A percentile compares a stretch with the other conserved stretches of the same genome.
These are phyloP conservation scores for Fagopyrum esculentum DNA, from an alignment of 148 eudicot genomes.

Conservation along the genomic window DNA sequence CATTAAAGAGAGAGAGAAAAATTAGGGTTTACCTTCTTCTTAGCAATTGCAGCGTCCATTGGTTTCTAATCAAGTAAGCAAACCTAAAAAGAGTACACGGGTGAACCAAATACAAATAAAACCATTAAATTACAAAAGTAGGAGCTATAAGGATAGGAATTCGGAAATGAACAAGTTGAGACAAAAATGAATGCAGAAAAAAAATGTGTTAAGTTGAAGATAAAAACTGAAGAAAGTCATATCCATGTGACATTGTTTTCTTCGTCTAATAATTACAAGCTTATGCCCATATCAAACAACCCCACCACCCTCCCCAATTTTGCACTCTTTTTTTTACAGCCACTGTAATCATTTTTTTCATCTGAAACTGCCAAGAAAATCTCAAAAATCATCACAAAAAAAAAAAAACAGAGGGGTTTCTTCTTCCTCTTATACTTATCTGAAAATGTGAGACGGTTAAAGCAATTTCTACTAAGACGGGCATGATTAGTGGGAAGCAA, in stretches of 20 bases:
- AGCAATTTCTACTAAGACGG: neutral
- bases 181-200: constrained; percentile 28
- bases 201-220: constrained; percentile 11
- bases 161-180: constrained; percentile 18
- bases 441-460: neutral
- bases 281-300: constrained; percentile 14
- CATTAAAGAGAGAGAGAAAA: constrained; percentile 20
- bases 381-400: neutral
- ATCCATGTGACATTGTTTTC: constrained; percentile 29
- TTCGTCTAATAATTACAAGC: constrained; percentile 21
- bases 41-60: constrained; percentile 38
- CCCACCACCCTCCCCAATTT: neutral
- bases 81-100: constrained; percentile 29
- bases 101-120: neutral
- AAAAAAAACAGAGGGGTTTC: neutral
- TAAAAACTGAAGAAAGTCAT: neutral
- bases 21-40: constrained; percentile 48
- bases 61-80: constrained; percentile 44
- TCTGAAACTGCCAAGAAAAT: neutral
- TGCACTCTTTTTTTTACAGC: neutral
- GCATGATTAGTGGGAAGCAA: neutral
- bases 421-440: neutral
- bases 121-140: neutral
- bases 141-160: constrained; percentile 11
- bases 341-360: neutral